Conservation (phyloP, 345 rosid genomes). For the Eucalyptus globulus region DNA sequence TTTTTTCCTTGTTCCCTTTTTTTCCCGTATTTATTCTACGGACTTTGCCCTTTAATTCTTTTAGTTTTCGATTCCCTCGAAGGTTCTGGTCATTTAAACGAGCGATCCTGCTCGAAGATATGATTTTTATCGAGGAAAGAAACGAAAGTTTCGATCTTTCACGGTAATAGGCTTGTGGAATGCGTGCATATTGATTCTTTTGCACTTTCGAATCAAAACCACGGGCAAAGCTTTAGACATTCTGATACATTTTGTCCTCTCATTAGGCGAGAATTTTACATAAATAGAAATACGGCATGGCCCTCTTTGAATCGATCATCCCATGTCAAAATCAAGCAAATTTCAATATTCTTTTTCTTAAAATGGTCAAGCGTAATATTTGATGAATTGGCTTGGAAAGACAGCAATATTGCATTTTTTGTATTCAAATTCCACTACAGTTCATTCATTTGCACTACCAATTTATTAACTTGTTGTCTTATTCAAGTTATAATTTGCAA, state of each 20-base stretch:
- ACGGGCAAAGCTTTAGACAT: background rate
- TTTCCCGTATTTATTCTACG: background rate
- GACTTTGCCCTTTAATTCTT: background rate
- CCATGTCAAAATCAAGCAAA: background rate
- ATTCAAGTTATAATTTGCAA: background rate
- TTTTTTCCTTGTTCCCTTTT: background rate
- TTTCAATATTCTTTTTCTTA: background rate
- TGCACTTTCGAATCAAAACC: background rate
- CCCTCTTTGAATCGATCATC: background rate
- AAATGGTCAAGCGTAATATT: background rate
- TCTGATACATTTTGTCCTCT: background rate
- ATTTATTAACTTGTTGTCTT: background rate
- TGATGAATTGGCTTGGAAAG: background rate
- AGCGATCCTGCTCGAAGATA: background rate
- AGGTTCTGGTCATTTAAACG: background rate
- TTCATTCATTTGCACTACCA: background rate
- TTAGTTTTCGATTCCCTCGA: background rate
- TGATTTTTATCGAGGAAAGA: background rate
- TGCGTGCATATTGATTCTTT: background rate
- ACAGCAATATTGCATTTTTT: background rate
- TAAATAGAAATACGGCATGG: background rate
- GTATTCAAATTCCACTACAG: background rate
- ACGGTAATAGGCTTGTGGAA: background rate
- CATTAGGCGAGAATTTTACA: background rate
- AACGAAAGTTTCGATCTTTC: background rate